These are phyloP conservation scores for Psilocybe cyanescens DNA, from an alignment of 768 basidiomycete genomes.

Conservation along the genomic window DNA sequence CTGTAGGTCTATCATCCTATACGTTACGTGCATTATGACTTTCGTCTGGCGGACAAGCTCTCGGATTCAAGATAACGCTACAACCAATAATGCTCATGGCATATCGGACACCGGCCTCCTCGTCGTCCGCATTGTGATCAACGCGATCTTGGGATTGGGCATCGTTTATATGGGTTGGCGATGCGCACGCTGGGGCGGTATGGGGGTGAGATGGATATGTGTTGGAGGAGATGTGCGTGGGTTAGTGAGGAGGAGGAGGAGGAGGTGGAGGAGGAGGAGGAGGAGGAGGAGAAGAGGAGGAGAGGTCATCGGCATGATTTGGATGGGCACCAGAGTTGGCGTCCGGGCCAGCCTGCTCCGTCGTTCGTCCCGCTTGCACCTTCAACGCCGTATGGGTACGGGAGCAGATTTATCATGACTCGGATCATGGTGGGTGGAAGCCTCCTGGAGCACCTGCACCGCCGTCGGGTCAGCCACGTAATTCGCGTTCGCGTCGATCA, in stretches of 20 bases:
- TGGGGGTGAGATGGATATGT: conserved; percentile 25
- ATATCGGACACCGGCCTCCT: conserved; percentile 12
- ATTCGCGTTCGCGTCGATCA: no score
- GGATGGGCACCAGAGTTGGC: no score
- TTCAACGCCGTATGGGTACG: no score
- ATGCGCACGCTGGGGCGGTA: conserved; percentile 58
- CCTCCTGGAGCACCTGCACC: no score
- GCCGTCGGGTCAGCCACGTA: no score
- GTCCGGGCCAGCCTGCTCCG: no score
- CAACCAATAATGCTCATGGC: background rate
- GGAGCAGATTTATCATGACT: no score
- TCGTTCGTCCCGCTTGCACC: no score
- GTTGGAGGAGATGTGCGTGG: conserved; percentile 13
- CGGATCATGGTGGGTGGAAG: no score
- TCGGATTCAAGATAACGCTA: background rate
- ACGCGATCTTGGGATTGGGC: conserved; percentile 49
- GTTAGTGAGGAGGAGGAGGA: background rate
- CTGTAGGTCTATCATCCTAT: conserved; percentile 58
- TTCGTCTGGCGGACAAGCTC: conserved; percentile 59
- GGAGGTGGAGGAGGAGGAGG: background rate
- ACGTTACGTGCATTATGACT: conserved; percentile 57
- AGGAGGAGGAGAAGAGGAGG: background rate
- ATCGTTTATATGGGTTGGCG: conserved; percentile 55
- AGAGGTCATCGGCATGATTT: no score
- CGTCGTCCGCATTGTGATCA: conserved; percentile 46